Conservation (phyloP, 2,329 filamentous ascomycete species). For the Zasmidium angulare region DNA sequence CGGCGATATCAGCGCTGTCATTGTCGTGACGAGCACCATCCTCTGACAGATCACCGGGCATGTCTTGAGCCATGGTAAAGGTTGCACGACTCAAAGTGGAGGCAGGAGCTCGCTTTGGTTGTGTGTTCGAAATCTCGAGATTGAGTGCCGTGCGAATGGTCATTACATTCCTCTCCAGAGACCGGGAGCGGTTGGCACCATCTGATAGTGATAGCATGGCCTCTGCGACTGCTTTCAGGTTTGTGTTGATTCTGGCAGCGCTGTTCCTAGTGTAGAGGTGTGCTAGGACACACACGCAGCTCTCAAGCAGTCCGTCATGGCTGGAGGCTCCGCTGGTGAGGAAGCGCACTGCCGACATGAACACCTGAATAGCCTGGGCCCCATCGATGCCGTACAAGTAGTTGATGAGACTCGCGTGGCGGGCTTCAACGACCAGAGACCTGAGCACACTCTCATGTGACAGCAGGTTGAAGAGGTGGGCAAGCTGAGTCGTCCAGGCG, state of each 20-base stretch:
- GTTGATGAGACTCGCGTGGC: constrained; percentile 9
- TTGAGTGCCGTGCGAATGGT: constrained; percentile 7
- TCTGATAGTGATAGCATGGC: constrained; percentile 5
- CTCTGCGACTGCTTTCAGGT: constrained; percentile 9
- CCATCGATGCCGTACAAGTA: constrained; percentile 10
- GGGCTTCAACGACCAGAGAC: constrained; percentile 6
- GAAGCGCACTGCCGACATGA: constrained; percentile 2
- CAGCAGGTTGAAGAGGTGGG: constrained; percentile 15
- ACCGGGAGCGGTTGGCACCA: background rate
- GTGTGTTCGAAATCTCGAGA: constrained; percentile 3
- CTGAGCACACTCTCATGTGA: constrained; percentile 10
- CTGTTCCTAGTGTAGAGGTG: constrained; percentile 7
- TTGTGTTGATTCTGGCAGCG: constrained; percentile 7
- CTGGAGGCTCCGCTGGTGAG: background rate
- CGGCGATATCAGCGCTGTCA: constrained; percentile 61
- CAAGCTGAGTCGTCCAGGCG: constrained; percentile 2
- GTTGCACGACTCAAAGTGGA: background rate
- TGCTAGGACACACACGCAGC: constrained; percentile 10
- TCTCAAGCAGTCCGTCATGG: background rate
- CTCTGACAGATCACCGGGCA: constrained; percentile 33
- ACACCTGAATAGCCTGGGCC: constrained; percentile 4
- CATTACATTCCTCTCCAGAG: constrained; percentile 6
- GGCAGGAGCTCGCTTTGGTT: background rate
- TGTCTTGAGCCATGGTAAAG: constrained; percentile 20
- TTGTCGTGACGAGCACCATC: constrained; percentile 71